Evolutionary conservation across 2,329 filamentous ascomycete species (phyloP).

Genomic region (Ophiostoma sp.): DNA sequence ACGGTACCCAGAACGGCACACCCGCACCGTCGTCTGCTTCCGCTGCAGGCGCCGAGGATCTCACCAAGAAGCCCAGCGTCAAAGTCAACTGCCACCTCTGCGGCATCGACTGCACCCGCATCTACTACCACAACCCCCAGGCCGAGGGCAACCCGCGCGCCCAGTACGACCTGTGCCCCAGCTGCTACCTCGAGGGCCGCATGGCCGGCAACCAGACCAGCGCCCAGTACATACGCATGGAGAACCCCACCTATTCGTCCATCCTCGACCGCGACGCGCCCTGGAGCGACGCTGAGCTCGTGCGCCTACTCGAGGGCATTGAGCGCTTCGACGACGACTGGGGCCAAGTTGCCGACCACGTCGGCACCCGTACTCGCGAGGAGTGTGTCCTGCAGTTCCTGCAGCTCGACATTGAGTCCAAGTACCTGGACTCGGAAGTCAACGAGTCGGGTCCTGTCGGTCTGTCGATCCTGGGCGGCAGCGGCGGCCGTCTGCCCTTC

Average conservation of each 20-base stretch:
- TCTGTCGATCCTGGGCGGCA: slow-evolving; percentile 66
- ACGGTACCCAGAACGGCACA: slow-evolving; percentile 54
- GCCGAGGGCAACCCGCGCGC: slow-evolving; percentile 62
- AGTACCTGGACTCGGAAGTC: slow-evolving; percentile 82
- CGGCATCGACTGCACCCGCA: slow-evolving; percentile 78
- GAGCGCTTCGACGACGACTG: slow-evolving; percentile 96
- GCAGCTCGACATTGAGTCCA: slow-evolving; percentile 95
- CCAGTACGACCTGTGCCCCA: slow-evolving; percentile 87
- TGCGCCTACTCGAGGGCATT: slow-evolving; percentile 86
- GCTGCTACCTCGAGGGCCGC: slow-evolving; percentile 82
- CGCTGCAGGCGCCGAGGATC: slow-evolving; percentile 52
- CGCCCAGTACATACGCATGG: slow-evolving; percentile 82
- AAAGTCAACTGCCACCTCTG: slow-evolving; percentile 86
- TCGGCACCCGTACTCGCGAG: slow-evolving; percentile 86
- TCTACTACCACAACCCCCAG: slow-evolving; percentile 61
- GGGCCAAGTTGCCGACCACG: slow-evolving; percentile 88
- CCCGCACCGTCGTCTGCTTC: slow-evolving; percentile 30
- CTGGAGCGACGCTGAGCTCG: slow-evolving; percentile 86
- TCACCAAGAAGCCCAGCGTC: slow-evolving; percentile 65
- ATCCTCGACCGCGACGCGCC: slow-evolving; percentile 80
- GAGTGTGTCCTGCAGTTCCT: slow-evolving; percentile 97
- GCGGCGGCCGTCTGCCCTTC: slow-evolving; percentile 82
- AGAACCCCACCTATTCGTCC: slow-evolving; percentile 79
- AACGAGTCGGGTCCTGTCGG: slow-evolving; percentile 55
- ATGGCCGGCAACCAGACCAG: slow-evolving; percentile 77